Conservation (phyloP, 345 rosid species). For the Arabis hirsuta region DNA sequence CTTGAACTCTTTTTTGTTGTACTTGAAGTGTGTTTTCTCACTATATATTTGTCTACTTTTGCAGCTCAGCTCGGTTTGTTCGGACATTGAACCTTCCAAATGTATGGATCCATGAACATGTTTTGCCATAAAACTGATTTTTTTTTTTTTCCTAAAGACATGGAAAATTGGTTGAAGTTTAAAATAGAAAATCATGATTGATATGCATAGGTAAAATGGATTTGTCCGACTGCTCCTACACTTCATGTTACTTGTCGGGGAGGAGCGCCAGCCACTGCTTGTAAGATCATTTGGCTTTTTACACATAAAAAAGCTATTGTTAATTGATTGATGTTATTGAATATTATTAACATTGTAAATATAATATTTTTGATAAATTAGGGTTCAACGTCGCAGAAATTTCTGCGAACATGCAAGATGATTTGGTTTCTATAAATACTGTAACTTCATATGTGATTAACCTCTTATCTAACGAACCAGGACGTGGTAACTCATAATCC, state of each 20-base stretch:
- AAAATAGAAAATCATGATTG: neutral
- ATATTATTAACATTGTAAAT: neutral
- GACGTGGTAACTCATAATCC: slow-evolving; percentile 52
- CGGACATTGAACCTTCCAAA: slow-evolving; percentile 80
- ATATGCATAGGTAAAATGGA: slow-evolving; percentile 85
- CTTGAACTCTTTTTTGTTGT: no score
- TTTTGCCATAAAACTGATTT: neutral
- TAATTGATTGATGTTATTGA: neutral
- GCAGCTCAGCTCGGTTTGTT: neutral
- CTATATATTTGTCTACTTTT: no score
- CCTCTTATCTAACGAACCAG: slow-evolving; percentile 68
- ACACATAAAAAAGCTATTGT: neutral
- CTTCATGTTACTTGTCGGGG: slow-evolving; percentile 79
- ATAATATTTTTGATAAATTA: slow-evolving; percentile 32
- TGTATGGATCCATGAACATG: slow-evolving; percentile 52
- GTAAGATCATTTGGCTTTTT: slow-evolving; percentile 43
- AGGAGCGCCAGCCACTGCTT: slow-evolving; percentile 89
- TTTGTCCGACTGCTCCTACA: slow-evolving; percentile 96
- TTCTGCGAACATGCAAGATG: neutral
- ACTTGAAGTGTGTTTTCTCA: no score
- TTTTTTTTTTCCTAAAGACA: neutral
- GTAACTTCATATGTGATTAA: slow-evolving; percentile 68
- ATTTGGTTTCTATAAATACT: slow-evolving; percentile 58
- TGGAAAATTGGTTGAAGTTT: neutral
- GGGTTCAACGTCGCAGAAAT: slow-evolving; percentile 59